Conservation (phyloP, 345 rosid species). For the Arabidopsis arenosa region DNA sequence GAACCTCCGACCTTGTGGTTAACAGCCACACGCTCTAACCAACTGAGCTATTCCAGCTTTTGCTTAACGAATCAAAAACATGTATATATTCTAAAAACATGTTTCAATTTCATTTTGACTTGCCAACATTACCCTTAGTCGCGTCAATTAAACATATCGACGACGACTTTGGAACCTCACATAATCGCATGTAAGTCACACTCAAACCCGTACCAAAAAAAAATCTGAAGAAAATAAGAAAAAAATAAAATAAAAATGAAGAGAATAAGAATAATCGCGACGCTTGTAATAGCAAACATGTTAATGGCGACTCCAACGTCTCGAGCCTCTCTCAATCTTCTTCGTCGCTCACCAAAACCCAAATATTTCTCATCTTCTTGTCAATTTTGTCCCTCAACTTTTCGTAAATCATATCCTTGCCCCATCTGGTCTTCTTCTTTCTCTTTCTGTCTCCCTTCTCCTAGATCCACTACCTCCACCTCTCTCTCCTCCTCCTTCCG, state of each 20-base stretch:
- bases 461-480: constrained; percentile 39
- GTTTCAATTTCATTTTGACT: background rate
- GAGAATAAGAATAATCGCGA: constrained; percentile 38
- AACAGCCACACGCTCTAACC: constrained; percentile 93
- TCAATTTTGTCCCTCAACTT: constrained; percentile 45
- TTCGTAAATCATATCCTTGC: constrained; percentile 51
- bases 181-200: background rate
- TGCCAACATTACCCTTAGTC: background rate
- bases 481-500: constrained; percentile 22
- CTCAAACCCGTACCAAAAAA: background rate
- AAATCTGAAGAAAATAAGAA: background rate
- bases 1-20: constrained; percentile 96
- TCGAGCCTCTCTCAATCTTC: constrained; percentile 50
- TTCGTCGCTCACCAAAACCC: constrained; percentile 29
- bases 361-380: constrained; percentile 38
- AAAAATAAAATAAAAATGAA: constrained; percentile 25
- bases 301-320: constrained; percentile 50
- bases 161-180: background rate
- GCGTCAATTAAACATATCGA: background rate
- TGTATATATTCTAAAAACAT: background rate
- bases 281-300: constrained; percentile 34
- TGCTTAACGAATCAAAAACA: rapidly evolving
- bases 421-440: constrained; percentile 65
- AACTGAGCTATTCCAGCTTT: constrained; percentile 80
- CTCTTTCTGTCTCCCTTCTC: constrained; percentile 53